Base-by-base conservation (phyloP, 208 protist species). In the Angomonas deanei region DNA sequence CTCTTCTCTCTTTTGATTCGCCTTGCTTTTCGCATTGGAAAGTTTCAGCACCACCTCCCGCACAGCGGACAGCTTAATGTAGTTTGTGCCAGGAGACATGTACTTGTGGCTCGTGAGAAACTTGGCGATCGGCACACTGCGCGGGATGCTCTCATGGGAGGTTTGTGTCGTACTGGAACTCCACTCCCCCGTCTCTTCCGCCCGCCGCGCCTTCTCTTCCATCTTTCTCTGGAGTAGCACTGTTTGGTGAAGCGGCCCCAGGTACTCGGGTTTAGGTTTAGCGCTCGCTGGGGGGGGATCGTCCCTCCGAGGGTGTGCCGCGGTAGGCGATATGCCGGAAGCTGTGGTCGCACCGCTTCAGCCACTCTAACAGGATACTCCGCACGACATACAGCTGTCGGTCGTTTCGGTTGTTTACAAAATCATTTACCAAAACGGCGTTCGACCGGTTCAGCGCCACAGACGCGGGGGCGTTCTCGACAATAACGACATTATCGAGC, bases 381-480 rank as follows among this genome's bases (percentile, higher is more conserved):
- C 71, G 77, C 54, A 91, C 84, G 19, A 88, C 72, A 46, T 78
- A 78, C 4, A 94, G 75, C 68, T 94, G 80, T 1, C 82, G 76
- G 55, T 94, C 88, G 3, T 68, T 42, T 6, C 68, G 69, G 64
- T 79, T 94, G 24, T 64, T 76, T 11, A 93, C 76, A 70, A 94
- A 97, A 53, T 91, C 90, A 8, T 69, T 80, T n/a, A 97, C 84
- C 24, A 97, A 69, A 42, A 97, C 88, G 13, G 86, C 80, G 64
- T 94, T 84, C 53, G 58, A 46, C 33, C 84, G 77, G 66, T 97
- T 97, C 39, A 88, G 64, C 28, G 61, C 58, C 19, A 97, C 88
- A 4, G 80, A 92, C n/a, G 75, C 63, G n/a, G 86, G 74, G n/a
- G 84, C 78, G 72, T 97, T 97, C 64, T 97, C 88, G n/a, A 97